A percentile compares a stretch with the other conserved stretches of the same genome.
Evolutionary conservation across 176 grass and related monocot species (phyloP).

Genomic region (Raddia guianensis): DNA sequence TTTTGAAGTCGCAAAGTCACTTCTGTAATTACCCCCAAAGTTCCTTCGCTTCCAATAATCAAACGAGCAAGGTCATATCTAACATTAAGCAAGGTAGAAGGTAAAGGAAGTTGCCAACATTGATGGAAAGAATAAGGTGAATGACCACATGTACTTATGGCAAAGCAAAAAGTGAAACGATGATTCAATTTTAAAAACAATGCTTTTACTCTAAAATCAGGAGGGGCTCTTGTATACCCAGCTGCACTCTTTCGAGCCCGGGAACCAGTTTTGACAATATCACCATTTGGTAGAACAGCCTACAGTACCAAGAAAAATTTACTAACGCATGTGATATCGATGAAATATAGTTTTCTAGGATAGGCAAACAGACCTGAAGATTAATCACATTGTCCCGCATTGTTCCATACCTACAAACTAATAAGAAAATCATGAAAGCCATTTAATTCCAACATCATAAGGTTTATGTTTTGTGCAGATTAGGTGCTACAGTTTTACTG

Average conservation of each 20-base stretch:
- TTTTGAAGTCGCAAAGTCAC: conserved; percentile 93
- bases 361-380: conserved; percentile 62
- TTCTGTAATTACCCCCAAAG: conserved; percentile 93
- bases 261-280: conserved; percentile 82
- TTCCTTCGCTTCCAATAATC: conserved; percentile 98
- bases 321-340: conserved; percentile 23
- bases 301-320: conserved; percentile 39
- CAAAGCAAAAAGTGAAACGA: conserved; percentile 30
- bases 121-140: conserved; percentile 24
- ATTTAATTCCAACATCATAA: conserved; percentile 35
- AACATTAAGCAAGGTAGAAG: conserved; percentile 27
- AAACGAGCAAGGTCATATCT: conserved; percentile 95
- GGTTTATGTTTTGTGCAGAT: neutral
- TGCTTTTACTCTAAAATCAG: conserved; percentile 25
- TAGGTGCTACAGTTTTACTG: neutral
- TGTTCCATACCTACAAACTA: conserved; percentile 98
- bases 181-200: neutral
- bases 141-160: neutral
- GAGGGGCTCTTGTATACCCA: conserved; percentile 62
- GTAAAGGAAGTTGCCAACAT: conserved; percentile 14
- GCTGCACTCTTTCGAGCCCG: conserved; percentile 95
- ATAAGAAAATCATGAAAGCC: conserved; percentile 63
- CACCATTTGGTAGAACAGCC: conserved; percentile 95
- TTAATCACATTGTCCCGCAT: conserved; percentile 99
- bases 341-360: conserved; percentile 28